phyloP scores from a whole-genome alignment of 768 basidiomycete species.

The Sistotremastrum niveocremeum region DNA sequence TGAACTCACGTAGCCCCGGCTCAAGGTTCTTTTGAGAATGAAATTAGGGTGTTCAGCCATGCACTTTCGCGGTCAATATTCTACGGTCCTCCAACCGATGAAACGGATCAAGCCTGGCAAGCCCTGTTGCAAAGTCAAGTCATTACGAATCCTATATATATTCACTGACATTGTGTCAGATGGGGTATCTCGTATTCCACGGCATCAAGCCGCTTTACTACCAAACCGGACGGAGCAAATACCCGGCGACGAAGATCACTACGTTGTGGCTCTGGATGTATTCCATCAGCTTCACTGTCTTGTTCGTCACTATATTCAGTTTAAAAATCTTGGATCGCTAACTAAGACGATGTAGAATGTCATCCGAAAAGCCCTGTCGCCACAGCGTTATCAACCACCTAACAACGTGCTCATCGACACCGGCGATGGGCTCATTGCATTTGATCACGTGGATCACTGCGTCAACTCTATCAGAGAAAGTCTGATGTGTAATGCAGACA shows the following conservation, averaged over 20 bases:
- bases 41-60: too few species aligned
- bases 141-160: too few species aligned
- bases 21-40: too few species aligned
- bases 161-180: conserved; percentile 6
- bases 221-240: conserved; percentile 12
- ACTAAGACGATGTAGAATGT: neutral
- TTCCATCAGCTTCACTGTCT: conserved; percentile 18
- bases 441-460: conserved; percentile 13
- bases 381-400: neutral
- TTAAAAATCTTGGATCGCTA: neutral
- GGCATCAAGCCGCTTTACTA: conserved; percentile 8
- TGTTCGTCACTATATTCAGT: conserved; percentile 4
- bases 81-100: conserved; percentile 10
- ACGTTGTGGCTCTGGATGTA: conserved; percentile 12
- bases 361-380: neutral
- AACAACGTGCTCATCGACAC: too few species aligned
- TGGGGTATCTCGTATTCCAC: conserved; percentile 12
- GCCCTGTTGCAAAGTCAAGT: conserved; percentile 11
- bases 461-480: conserved; percentile 14
- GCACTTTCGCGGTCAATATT: conserved; percentile 3
- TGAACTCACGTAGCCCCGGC: too few species aligned
- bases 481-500: conserved; percentile 14
- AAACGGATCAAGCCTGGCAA: conserved; percentile 12
- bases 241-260: conserved; percentile 11
- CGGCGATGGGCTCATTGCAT: neutral